Conservation (phyloP, 345 rosid genomes). For the Populus alba region DNA sequence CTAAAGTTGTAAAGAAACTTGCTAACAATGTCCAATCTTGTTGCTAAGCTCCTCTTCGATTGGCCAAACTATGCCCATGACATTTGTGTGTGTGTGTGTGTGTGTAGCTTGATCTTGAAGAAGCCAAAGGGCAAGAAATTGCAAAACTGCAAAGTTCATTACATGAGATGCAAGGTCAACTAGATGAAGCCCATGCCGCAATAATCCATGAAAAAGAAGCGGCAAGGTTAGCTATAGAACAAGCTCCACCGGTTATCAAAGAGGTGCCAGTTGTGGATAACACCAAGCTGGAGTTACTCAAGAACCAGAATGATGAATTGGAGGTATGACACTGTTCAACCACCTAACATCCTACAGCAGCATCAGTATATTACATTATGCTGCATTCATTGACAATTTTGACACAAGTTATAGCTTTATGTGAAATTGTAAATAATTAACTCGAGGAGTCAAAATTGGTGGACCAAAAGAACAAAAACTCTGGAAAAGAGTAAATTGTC, state of each 20-base stretch:
- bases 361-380: neutral
- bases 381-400: neutral
- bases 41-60: neutral
- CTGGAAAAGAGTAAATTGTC: no score
- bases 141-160: constrained; percentile 46
- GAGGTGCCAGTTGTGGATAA: constrained; percentile 61
- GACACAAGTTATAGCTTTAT: neutral
- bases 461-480: no score
- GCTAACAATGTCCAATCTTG: neutral
- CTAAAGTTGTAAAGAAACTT: neutral
- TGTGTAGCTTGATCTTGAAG: constrained; percentile 64
- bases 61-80: neutral
- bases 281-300: constrained; percentile 43
- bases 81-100: neutral
- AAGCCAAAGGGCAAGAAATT: constrained; percentile 57
- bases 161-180: constrained; percentile 46
- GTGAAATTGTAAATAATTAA: no score
- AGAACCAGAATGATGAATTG: constrained; percentile 41
- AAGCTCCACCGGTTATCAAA: constrained; percentile 64
- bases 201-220: constrained; percentile 52
- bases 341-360: neutral
- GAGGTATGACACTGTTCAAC: constrained; percentile 36
- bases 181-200: constrained; percentile 50
- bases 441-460: neutral
- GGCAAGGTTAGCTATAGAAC: constrained; percentile 57